Conservation (phyloP, 257 asterid genomes). For the Nicotiana benthamiana region DNA sequence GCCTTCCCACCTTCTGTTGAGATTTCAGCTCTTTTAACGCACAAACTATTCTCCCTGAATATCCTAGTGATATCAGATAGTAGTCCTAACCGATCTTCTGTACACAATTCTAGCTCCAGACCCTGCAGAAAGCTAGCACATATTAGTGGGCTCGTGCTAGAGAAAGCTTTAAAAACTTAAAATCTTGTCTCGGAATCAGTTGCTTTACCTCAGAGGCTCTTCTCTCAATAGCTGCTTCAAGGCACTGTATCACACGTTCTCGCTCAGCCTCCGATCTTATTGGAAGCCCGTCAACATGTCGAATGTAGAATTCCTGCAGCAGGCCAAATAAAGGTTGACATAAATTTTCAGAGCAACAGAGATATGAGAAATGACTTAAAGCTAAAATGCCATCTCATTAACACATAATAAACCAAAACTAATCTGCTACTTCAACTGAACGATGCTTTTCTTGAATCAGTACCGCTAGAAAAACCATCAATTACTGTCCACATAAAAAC, state of each 20-base stretch:
- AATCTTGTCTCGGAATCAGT: not conserved
- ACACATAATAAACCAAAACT: not conserved
- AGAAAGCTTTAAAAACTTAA: not conserved
- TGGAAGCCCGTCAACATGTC: conserved; percentile 78
- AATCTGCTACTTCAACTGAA: not conserved
- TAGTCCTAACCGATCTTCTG: conserved; percentile 67
- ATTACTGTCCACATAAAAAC: not conserved
- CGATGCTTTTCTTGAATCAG: not conserved
- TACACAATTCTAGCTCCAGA: conserved; percentile 50
- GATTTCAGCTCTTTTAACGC: conserved; percentile 72
- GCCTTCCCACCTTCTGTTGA: conserved; percentile 64
- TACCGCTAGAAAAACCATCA: not conserved
- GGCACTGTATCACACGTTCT: conserved; percentile 65
- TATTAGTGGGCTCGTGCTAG: conserved; percentile 1
- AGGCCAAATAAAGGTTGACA: not conserved
- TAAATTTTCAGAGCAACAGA: not conserved
- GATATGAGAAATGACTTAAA: not conserved
- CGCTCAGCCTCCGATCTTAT: conserved; percentile 76
- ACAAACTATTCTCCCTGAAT: conserved; percentile 65
- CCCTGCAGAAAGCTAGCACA: conserved; percentile 37
- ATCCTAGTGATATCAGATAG: conserved; percentile 66
- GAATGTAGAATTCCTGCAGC: conserved; percentile 62
- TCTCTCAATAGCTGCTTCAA: conserved; percentile 85
- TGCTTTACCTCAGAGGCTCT: conserved; percentile 56
- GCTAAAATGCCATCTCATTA: not conserved